phyloP scores from a whole-genome alignment of 768 basidiomycete genomes.

The Phlegmacium glaucopus region DNA sequence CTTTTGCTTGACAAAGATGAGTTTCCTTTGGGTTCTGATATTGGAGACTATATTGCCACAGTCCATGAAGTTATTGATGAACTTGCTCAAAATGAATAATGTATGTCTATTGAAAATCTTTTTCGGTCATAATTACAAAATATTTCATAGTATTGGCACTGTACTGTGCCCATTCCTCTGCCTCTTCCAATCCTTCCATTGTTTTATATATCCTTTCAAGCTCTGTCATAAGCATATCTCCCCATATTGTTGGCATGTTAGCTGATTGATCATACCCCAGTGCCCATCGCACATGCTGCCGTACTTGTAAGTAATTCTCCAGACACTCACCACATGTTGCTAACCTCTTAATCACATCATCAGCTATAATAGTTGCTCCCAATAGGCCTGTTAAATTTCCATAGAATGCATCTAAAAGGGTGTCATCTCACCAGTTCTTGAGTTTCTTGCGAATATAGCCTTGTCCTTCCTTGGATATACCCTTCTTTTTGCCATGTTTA shows the following conservation, averaged over 20 bases:
- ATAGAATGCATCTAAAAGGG: background rate
- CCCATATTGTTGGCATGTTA: background rate
- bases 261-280: background rate
- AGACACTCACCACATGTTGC: background rate
- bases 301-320: background rate
- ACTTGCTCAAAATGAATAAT: background rate
- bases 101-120: background rate
- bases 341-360: background rate
- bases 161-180: background rate
- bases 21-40: background rate
- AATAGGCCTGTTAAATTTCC: background rate
- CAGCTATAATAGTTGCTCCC: background rate
- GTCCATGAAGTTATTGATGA: background rate
- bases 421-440: background rate
- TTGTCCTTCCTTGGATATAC: background rate
- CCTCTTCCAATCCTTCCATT: background rate
- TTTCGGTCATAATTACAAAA: background rate
- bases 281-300: background rate
- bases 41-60: background rate
- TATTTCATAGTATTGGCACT: background rate
- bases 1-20: constrained; percentile 5
- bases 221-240: background rate
- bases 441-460: background rate
- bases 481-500: background rate
- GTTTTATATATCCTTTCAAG: background rate